Evolutionary conservation across 169 alveolate genomes (phyloP).

Genomic region (Blepharisma undulans): DNA sequence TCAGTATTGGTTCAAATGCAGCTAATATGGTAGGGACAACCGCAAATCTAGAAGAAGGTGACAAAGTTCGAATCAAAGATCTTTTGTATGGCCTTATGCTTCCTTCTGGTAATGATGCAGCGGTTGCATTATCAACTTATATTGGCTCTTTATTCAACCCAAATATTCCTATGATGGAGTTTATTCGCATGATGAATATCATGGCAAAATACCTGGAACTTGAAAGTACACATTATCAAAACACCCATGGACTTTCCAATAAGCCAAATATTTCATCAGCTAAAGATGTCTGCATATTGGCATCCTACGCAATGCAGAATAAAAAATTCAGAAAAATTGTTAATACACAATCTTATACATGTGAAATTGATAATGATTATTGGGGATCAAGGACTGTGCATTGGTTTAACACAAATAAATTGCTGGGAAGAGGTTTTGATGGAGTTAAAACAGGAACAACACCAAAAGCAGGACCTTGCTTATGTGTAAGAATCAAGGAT

Average conservation of each 20-base stretch:
- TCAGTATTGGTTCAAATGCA: constrained; percentile 17
- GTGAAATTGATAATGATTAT: constrained; percentile 25
- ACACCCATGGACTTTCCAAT: constrained; percentile 53
- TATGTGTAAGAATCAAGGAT: constrained; percentile 34
- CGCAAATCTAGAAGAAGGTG: constrained; percentile 49
- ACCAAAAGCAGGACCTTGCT: constrained; percentile 67
- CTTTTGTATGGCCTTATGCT: constrained; percentile 56
- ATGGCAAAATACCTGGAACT: constrained; percentile 43
- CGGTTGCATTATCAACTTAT: constrained; percentile 43
- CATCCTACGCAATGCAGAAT: background rate
- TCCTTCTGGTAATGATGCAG: constrained; percentile 71
- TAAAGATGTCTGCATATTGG: constrained; percentile 45
- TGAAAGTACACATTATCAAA: constrained; percentile 45
- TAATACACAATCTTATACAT: background rate
- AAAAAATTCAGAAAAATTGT: background rate
- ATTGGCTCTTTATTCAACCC: background rate
- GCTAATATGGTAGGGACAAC: constrained; percentile 42
- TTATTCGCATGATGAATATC: constrained; percentile 50
- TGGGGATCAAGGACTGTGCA: constrained; percentile 27
- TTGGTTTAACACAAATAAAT: constrained; percentile 70
- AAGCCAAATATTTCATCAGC: constrained; percentile 39
- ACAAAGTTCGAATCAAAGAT: constrained; percentile 2
- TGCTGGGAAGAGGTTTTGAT: constrained; percentile 60
- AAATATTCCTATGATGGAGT: background rate
- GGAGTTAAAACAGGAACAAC: constrained; percentile 77